Percentiles rank a stretch among this genome's conserved stretches.
These are phyloP conservation scores for Lobosporangium transversale DNA, from an alignment of 192 early-diverging fungal genomes.

Conservation along the genomic window DNA sequence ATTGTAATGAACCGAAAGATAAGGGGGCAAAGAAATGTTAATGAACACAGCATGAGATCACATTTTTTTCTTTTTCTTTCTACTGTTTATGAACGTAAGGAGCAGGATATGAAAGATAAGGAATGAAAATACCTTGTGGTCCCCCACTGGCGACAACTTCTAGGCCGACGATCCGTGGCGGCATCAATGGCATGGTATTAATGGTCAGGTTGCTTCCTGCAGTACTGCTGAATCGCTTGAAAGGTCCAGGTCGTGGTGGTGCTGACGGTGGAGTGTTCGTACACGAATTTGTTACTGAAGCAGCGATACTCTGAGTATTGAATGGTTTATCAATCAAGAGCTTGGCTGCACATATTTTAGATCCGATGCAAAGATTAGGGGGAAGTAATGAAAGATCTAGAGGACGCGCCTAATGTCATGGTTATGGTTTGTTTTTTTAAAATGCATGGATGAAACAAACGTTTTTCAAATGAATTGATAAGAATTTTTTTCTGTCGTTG, in stretches of 20 bases:
- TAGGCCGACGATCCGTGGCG: slow-evolving; percentile 28
- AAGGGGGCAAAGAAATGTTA: too few relatives aligned
- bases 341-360: slow-evolving; percentile 22
- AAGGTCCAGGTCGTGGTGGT: background rate
- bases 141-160: slow-evolving; percentile 2
- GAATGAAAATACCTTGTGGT: slow-evolving; percentile 9
- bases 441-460: too few relatives aligned
- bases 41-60: too few relatives aligned
- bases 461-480: too few relatives aligned
- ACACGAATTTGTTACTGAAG: background rate
- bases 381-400: slow-evolving; percentile 15
- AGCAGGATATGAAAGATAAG: too few relatives aligned
- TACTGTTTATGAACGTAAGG: too few relatives aligned
- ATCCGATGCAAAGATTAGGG: slow-evolving; percentile 20
- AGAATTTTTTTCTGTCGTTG: too few relatives aligned
- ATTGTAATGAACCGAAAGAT: background rate
- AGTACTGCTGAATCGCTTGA: slow-evolving; percentile 7
- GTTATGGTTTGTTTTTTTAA: too few relatives aligned
- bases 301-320: background rate
- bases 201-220: slow-evolving; percentile 12
- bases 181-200: slow-evolving; percentile 10
- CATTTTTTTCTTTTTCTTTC: too few relatives aligned
- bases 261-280: too few relatives aligned
- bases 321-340: slow-evolving; percentile 31
- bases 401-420: slow-evolving; percentile 8